Conservation (phyloP, 2,329 filamentous ascomycete species). For the Talaromyces sp. region DNA sequence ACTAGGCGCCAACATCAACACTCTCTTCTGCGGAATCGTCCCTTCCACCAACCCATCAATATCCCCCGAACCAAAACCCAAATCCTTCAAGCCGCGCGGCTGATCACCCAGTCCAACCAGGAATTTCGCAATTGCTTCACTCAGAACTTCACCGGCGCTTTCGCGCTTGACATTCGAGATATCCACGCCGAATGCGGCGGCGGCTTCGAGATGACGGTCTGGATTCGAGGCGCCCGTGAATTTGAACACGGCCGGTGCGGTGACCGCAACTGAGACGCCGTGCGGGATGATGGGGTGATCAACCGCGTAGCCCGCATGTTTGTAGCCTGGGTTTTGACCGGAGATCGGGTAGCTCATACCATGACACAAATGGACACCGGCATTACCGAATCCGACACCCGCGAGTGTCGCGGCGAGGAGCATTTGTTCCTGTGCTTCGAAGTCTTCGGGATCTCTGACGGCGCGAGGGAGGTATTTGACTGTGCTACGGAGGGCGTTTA, state of each 20-base stretch:
- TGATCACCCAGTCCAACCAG: constrained; percentile 82
- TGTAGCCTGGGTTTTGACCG: constrained; percentile 88
- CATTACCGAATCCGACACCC: constrained; percentile 95
- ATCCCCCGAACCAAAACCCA: constrained; percentile 75
- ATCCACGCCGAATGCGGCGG: constrained; percentile 88
- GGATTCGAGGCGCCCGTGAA: constrained; percentile 92
- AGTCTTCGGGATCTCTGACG: constrained; percentile 81
- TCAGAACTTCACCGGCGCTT: constrained; percentile 82
- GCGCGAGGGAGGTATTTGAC: constrained; percentile 90
- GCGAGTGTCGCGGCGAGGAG: constrained; percentile 89
- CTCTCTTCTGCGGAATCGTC: constrained; percentile 85
- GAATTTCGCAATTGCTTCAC: constrained; percentile 78
- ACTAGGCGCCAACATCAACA: constrained; percentile 86
- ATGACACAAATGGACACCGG: constrained; percentile 85
- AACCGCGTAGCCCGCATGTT: constrained; percentile 81
- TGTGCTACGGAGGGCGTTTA: constrained; percentile 76
- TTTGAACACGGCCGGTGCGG: constrained; percentile 86
- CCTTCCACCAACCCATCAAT: constrained; percentile 86
- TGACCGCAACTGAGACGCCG: constrained; percentile 91
- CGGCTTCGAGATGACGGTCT: constrained; percentile 82
- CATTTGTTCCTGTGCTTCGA: constrained; percentile 93
- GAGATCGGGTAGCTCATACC: constrained; percentile 98
- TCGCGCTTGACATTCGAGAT: constrained; percentile 82
- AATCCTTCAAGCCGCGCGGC: constrained; percentile 74
- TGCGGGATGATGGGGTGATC: constrained; percentile 81